Evolutionary conservation across 2,329 filamentous ascomycete genomes (phyloP), one percentile per base, ranked within the genome.

Genomic region (Rugonectria rugulosa): DNA sequence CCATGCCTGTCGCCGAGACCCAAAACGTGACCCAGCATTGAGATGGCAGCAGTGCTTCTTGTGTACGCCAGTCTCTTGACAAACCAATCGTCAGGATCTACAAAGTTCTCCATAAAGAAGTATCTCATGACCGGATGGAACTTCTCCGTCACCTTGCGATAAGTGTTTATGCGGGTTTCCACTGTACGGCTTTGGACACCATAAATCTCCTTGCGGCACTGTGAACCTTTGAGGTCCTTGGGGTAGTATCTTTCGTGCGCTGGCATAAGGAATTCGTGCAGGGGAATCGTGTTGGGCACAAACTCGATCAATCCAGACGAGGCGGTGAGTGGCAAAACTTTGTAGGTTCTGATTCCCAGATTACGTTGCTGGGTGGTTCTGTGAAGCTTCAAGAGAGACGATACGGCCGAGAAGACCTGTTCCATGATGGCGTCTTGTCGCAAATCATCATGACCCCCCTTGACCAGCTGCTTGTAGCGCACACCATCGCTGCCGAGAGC

Each of bases 361-460:
- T 91, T 91, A 6, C 95, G 88, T 69, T 97, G 92, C 32, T 92
- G 89, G 3, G 95, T 97, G 11, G 88, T 84, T 51, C 91, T 88
- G 72, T 98, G 92, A 43, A 91, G 88, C 70, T 91, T 90, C 21
- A 99, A 80, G 19, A 99, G 84, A 46, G 91, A 90, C 54, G 92
- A 98, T 19, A 97, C 95, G 74, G 96, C 92, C 55, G 93, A 91
- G 72, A 99, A 99, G 1, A 99, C 95, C 75, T 99, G 95, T 74
- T 99, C 96, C 96, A 99, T 99, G 79, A 87, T 99, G 38, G 94
- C 92, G 69, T 99, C 95, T 77, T 99, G 95, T 8, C 96, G 90
- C 11, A 99, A 83, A 70, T 99, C 94, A 72, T 99, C 95, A 69
- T 94, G 94, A 15, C 95, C 93, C 59, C 92, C 92, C 80, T 99